Base-by-base conservation (phyloP, 257 asterid genomes). In the Solanum peruvianum region DNA sequence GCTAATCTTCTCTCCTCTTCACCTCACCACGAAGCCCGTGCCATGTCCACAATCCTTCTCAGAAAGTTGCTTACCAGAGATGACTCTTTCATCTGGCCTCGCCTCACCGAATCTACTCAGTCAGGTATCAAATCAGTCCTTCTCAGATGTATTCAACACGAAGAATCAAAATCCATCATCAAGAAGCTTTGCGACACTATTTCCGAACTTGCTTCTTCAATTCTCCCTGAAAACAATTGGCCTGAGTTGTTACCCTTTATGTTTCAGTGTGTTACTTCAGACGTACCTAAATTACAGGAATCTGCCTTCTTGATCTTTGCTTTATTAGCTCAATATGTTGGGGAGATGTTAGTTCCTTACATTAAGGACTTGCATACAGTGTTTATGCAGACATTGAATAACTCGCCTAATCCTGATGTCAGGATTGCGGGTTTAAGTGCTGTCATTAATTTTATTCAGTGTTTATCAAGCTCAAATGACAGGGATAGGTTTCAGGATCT, bases 401-500 rank as follows among this genome's bases (percentile, higher is more conserved):
- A 86, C 87, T 95, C 98, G 1, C 85, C 92, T 10, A 90, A 89
- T 85, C 72, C 94, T 8, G 97, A 96, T 87, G 98, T 96, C 9
- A 94, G 93, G 88, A 96, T 97, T 31, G 99, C 99, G 0, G 99
- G 99, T 1, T 76, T 97, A 90, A 95, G 98, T 62, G 99, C 99
- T 1, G 98, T 97, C 12, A 96, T 96, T 69, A 96, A 97, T 88
- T 97, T 97, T 58, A 94, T 97, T 78, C 99, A 96, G 93, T 97
- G 99, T 82, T 87, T 97, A 77, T 83, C 96, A n/a, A 94, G 93
- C 88, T 87, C 98, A 2, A 93, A 64, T 31, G 99, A 97, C 7
- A 93, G 99, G 60, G 99, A 97, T 86, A 93, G 99, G 87, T 97
- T 97, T 84, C 99, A 97, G 98, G 99, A 97, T 88, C 90, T 97